Evolutionary conservation across 208 protist species (phyloP).

Genomic region (Naegleria gruberi): DNA sequence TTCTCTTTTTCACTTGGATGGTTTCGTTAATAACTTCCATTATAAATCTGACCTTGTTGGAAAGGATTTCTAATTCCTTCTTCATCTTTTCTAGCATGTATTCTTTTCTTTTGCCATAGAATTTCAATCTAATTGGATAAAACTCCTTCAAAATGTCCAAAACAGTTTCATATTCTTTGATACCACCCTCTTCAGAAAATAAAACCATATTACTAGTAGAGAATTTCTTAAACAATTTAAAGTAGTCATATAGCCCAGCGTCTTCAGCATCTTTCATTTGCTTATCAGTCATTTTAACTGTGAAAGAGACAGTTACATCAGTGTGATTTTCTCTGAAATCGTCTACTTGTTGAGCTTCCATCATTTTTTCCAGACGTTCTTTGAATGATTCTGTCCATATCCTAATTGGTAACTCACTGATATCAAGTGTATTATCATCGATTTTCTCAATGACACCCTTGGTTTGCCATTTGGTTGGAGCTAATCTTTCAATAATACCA

Average conservation of each 20-base stretch:
- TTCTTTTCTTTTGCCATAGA: constrained; percentile 92
- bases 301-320: constrained; percentile 89
- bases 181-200: constrained; percentile 85
- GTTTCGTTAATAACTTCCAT: constrained; percentile 82
- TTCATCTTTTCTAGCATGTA: constrained; percentile 74
- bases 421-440: constrained; percentile 55
- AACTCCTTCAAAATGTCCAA: constrained; percentile 92
- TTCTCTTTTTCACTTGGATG: constrained; percentile 77
- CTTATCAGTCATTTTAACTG: constrained; percentile 69
- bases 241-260: constrained; percentile 69
- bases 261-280: constrained; percentile 62
- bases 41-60: constrained; percentile 98
- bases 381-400: constrained; percentile 92
- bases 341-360: constrained; percentile 71
- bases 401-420: constrained; percentile 93
- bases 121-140: constrained; percentile 84
- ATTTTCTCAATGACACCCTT: constrained; percentile 55
- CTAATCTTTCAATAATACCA: constrained; percentile 61
- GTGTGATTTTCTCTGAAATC: constrained; percentile 93
- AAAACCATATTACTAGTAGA: constrained; percentile 92
- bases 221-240: constrained; percentile 79
- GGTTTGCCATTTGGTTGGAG: constrained; percentile 60
- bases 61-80: constrained; percentile 69
- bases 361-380: constrained; percentile 80
- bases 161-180: constrained; percentile 84